Percentiles rank a stretch among this genome's conserved stretches.
Conservation (phyloP, 148 eudicot genomes). For the Amaranthus palmeri region DNA sequence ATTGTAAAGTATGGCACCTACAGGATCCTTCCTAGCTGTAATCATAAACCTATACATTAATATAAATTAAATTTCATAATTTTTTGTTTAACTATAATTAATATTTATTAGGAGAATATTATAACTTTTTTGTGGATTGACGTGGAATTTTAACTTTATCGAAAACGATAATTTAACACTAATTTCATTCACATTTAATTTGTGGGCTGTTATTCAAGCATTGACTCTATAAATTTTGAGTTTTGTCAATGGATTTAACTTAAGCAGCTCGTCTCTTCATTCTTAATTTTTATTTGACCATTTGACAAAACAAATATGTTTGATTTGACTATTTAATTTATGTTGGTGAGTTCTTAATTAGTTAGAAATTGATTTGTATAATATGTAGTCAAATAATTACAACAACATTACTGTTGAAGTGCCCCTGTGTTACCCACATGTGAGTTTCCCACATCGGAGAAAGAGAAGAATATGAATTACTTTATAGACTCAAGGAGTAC, state of each 20-base stretch:
- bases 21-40: background rate
- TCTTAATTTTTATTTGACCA: background rate
- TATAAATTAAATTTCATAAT: too few species aligned
- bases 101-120: background rate
- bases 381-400: background rate
- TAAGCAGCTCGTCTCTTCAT: constrained; percentile 5
- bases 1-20: constrained; percentile 7
- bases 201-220: constrained; percentile 13
- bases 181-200: constrained; percentile 4
- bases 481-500: too few species aligned
- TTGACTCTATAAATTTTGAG: background rate
- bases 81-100: too few species aligned
- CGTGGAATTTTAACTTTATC: constrained; percentile 10
- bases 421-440: too few species aligned
- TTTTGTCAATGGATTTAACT: constrained; percentile 9
- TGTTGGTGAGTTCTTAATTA: background rate
- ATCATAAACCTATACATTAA: too few species aligned
- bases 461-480: too few species aligned
- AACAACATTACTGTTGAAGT: background rate
- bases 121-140: background rate
- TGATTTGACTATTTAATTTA: background rate
- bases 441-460: too few species aligned
- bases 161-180: background rate
- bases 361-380: background rate
- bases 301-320: background rate